Percentiles rank a stretch among this genome's conserved stretches.
These are phyloP conservation scores for Zea luxurians DNA, from an alignment of 176 grass and related monocot species.

Conservation along the genomic window DNA sequence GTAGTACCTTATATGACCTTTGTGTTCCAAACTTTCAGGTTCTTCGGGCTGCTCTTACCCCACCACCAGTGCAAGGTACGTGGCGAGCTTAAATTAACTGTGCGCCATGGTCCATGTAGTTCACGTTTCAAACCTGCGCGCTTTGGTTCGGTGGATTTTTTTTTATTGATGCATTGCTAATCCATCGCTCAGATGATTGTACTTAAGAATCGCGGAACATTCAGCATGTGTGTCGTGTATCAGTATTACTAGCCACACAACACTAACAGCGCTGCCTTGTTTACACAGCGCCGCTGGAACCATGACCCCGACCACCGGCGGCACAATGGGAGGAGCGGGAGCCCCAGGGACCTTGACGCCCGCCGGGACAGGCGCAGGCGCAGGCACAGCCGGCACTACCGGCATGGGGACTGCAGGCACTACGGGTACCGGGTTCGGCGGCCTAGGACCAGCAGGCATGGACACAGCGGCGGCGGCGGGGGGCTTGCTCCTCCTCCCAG, in stretches of 20 bases:
- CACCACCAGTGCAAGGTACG: conserved; percentile 61
- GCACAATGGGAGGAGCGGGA: conserved; percentile 24
- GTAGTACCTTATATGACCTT: neutral
- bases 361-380: conserved; percentile 42
- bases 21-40: conserved; percentile 48
- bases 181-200: neutral
- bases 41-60: conserved; percentile 71
- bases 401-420: conserved; percentile 17
- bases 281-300: conserved; percentile 50
- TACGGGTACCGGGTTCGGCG: conserved; percentile 39
- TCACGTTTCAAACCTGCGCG: no score
- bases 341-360: conserved; percentile 38
- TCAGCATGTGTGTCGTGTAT: neutral
- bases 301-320: conserved; percentile 45
- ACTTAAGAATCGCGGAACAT: neutral
- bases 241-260: neutral
- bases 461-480: conserved; percentile 42
- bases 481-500: conserved; percentile 8
- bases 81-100: neutral
- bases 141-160: no score
- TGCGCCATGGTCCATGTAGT: no score
- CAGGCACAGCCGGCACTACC: conserved; percentile 31
- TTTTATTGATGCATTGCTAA: no score
- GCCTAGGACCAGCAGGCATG: conserved; percentile 60
- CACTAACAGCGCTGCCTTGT: neutral